Evolutionary conservation across 441 rosid genomes (phyloP).

Genomic region (Lagerstroemia fauriei): DNA sequence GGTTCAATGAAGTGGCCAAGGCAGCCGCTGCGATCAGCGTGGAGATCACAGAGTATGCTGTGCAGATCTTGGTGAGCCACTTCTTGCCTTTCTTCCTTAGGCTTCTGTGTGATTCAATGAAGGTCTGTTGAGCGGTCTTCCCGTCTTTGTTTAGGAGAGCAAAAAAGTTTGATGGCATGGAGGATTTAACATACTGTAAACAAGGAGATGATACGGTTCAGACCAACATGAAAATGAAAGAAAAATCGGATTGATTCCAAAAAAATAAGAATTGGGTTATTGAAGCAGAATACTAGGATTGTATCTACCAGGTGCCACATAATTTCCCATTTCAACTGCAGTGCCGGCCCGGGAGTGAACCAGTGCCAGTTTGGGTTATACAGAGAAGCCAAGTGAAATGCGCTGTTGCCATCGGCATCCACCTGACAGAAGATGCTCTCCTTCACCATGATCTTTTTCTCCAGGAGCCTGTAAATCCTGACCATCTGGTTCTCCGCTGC

Average conservation of each 20-base stretch:
- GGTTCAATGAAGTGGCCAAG: constrained; percentile 44
- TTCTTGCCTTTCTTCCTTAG: background rate
- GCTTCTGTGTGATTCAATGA: background rate
- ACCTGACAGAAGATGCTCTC: background rate
- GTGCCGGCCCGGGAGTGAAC: background rate
- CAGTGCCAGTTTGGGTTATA: background rate
- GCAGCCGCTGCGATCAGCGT: constrained; percentile 53
- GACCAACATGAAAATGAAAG: background rate
- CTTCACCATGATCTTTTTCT: background rate
- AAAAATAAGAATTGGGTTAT: background rate
- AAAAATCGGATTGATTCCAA: background rate
- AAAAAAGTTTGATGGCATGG: background rate
- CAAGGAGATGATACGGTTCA: background rate
- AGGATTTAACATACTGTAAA: background rate
- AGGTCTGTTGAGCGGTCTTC: background rate
- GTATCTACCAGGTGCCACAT: background rate
- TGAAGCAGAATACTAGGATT: background rate
- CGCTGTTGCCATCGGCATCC: background rate
- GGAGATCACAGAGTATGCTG: constrained; percentile 53
- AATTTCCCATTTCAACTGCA: background rate
- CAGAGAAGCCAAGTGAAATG: background rate
- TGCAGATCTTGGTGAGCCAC: constrained; percentile 31
- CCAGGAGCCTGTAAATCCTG: background rate
- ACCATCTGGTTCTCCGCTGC: constrained; percentile 41
- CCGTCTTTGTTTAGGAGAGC: background rate